Evolutionary conservation across 139 green algal species (phyloP).

Genomic region (Haematococcus lacustris): DNA sequence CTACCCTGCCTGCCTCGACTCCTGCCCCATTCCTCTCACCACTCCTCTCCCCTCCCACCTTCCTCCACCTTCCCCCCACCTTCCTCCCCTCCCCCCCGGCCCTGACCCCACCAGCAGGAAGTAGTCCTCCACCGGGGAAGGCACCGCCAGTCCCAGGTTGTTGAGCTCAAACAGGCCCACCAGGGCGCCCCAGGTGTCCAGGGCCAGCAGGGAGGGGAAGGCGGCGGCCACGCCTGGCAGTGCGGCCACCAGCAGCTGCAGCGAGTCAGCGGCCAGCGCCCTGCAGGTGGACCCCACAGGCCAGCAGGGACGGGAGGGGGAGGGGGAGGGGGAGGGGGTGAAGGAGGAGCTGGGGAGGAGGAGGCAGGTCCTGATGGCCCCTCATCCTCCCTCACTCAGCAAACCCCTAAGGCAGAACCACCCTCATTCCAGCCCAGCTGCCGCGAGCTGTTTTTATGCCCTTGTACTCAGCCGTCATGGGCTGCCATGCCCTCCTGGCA

Average conservation of each 20-base stretch:
- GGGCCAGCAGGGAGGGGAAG: conserved; percentile 8
- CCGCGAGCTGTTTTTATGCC: neutral
- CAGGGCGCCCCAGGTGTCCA: conserved; percentile 40
- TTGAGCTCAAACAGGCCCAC: conserved; percentile 97
- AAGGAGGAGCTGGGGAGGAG: neutral
- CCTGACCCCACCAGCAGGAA: conserved; percentile 34
- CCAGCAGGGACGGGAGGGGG: neutral
- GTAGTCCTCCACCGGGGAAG: conserved; percentile 62
- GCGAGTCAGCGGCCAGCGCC: conserved; percentile 63
- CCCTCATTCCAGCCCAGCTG: neutral
- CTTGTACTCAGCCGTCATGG: too few relatives aligned
- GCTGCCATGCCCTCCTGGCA: too few relatives aligned
- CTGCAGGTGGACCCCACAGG: conserved; percentile 21
- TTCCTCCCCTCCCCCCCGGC: neutral
- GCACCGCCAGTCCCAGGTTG: conserved; percentile 73
- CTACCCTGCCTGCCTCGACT: neutral
- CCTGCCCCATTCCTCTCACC: neutral
- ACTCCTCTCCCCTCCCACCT: neutral
- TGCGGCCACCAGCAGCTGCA: conserved; percentile 56
- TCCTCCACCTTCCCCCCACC: neutral
- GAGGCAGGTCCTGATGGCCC: neutral
- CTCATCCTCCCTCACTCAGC: neutral
- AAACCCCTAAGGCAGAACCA: neutral
- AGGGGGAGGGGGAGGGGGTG: neutral
- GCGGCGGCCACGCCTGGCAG: conserved; percentile 2